phyloP scores from a whole-genome alignment of 768 basidiomycete genomes.

The Galerina sulciceps region DNA sequence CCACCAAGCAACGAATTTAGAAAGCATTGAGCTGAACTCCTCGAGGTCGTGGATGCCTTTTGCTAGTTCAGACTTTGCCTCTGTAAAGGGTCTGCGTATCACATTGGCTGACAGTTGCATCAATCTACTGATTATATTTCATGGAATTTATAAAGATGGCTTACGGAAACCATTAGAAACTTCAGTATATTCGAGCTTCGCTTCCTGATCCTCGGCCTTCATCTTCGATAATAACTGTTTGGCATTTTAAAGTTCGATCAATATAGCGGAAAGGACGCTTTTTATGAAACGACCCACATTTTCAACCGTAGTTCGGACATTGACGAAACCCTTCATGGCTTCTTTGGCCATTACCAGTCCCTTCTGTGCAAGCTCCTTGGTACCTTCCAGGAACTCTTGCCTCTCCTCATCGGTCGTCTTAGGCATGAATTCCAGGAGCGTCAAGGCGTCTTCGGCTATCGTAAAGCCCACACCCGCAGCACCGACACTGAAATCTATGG shows the following conservation, averaged over 20 bases:
- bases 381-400: conserved; percentile 9
- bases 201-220: conserved; percentile 3
- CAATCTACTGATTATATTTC: too few relatives aligned
- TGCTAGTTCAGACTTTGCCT: conserved; percentile 10
- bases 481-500: conserved; percentile 18
- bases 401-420: conserved; percentile 1
- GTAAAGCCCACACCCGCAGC: conserved; percentile 17
- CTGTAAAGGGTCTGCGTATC: not conserved
- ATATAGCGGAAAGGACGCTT: not conserved
- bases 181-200: conserved; percentile 2
- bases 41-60: conserved; percentile 19
- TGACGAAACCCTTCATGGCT: conserved; percentile 11
- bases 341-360: conserved; percentile 10
- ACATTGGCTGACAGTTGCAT: not conserved
- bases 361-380: conserved; percentile 2
- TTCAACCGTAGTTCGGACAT: conserved; percentile 14
- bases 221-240: conserved; percentile 5
- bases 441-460: conserved; percentile 17
- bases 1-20: conserved; percentile 21
- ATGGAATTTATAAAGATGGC: not conserved
- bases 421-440: conserved; percentile 11
- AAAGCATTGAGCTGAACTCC: conserved; percentile 15
- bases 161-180: conserved; percentile 6
- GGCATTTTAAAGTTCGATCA: not conserved
- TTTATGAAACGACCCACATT: not conserved